Evolutionary conservation across 257 asterid genomes (phyloP).

Genomic region (Cinchona pubescens): DNA sequence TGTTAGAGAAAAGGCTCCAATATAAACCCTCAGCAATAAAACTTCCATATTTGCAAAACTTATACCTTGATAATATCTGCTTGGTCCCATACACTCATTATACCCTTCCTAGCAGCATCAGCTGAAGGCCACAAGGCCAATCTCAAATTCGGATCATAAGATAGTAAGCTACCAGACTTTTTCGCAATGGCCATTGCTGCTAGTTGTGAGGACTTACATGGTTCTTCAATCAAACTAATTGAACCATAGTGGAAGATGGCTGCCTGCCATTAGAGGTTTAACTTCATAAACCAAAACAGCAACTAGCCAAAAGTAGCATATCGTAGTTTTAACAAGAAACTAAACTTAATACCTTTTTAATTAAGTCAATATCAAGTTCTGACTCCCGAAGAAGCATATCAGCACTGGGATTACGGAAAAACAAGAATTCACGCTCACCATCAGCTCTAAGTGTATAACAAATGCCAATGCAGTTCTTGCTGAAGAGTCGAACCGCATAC

Average conservation of each 20-base stretch:
- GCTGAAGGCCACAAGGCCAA: conserved; percentile 90
- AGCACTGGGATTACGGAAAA: conserved; percentile 89
- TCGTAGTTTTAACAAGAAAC: not conserved
- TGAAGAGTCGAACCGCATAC: conserved; percentile 65
- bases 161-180: conserved; percentile 72
- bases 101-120: conserved; percentile 74
- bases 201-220: conserved; percentile 76
- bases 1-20: not conserved
- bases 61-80: conserved; percentile 88
- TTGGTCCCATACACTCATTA: conserved; percentile 74
- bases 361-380: conserved; percentile 64
- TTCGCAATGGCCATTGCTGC: conserved; percentile 79
- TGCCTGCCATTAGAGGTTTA: conserved; percentile 51
- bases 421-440: conserved; percentile 95
- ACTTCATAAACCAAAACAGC: conserved; percentile 13
- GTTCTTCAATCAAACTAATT: conserved; percentile 84
- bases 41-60: not conserved
- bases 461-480: conserved; percentile 94
- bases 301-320: conserved; percentile 8
- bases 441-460: conserved; percentile 75
- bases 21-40: not conserved
- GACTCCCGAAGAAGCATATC: conserved; percentile 77
- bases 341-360: conserved; percentile 56
- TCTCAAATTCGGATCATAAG: conserved; percentile 91
- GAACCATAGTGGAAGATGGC: conserved; percentile 87